These are phyloP conservation scores for Spinellus fusiger DNA, from an alignment of 192 early-diverging fungal genomes.

Conservation along the genomic window DNA sequence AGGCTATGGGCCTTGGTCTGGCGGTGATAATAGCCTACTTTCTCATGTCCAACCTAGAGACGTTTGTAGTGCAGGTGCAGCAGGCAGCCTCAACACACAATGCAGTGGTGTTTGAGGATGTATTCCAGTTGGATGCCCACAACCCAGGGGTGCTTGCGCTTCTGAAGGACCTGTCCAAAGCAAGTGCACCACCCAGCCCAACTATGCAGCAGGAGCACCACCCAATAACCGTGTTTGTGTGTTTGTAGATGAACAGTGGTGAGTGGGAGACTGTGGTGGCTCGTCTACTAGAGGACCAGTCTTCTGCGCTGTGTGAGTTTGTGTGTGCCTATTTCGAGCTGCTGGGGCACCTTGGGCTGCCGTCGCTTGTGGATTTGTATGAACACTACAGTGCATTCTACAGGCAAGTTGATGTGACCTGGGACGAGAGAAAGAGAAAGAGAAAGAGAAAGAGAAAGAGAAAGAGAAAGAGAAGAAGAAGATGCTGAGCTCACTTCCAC, in stretches of 20 bases:
- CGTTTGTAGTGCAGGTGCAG: constrained; percentile 6
- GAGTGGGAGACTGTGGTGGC: neutral
- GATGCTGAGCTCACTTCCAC: neutral
- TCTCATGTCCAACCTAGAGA: constrained; percentile 8
- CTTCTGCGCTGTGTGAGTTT: constrained; percentile 2
- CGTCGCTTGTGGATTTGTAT: neutral
- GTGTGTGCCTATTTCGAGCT: constrained; percentile 11
- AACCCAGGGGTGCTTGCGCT: constrained; percentile 1
- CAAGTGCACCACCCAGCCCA: neutral
- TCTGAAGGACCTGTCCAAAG: constrained; percentile 5
- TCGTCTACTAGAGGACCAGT: constrained; percentile 8
- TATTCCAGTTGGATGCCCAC: neutral
- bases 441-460: neutral
- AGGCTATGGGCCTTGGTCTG: too few relatives aligned
- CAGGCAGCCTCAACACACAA: constrained; percentile 4
- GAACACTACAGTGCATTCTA: constrained; percentile 6
- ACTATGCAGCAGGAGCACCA: neutral
- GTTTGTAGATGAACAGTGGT: neutral
- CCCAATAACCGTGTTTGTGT: neutral
- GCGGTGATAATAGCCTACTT: too few relatives aligned
- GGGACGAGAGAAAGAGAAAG: too few relatives aligned
- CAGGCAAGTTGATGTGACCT: too few relatives aligned
- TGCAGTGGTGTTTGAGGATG: neutral
- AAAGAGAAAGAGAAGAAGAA: neutral
- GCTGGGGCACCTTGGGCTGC: neutral